Conservation (phyloP, 352 stramenopile species). For the Globisporangium yorkense region DNA sequence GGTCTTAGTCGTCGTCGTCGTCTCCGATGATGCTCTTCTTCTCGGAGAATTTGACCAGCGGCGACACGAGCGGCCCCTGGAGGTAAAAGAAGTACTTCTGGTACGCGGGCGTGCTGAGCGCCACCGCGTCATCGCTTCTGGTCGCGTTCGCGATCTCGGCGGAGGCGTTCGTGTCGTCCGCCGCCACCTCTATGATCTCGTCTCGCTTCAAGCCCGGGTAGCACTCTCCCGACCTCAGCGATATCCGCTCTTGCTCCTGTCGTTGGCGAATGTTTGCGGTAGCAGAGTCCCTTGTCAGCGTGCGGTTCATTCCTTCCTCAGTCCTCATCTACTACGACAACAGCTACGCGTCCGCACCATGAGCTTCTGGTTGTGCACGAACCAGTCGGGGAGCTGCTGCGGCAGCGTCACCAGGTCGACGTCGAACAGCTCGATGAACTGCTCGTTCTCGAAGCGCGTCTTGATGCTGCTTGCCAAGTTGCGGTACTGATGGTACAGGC, state of each 20-base stretch:
- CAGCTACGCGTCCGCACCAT: slow-evolving; percentile 33
- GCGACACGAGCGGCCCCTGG: slow-evolving; percentile 72
- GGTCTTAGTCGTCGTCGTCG: slow-evolving; percentile 72
- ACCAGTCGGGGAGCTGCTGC: slow-evolving; percentile 74
- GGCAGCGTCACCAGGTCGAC: slow-evolving; percentile 72
- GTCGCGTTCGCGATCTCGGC: slow-evolving; percentile 3
- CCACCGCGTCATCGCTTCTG: neutral
- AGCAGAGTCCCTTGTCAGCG: neutral
- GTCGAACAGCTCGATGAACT: slow-evolving; percentile 88
- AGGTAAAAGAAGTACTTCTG: slow-evolving; percentile 79
- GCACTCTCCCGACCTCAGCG: slow-evolving; percentile 53
- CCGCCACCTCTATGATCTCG: slow-evolving; percentile 10
- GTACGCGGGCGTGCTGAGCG: slow-evolving; percentile 37
- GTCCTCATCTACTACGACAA: neutral
- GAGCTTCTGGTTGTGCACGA: slow-evolving; percentile 70
- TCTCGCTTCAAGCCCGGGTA: slow-evolving; percentile 42
- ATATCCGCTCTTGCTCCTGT: slow-evolving; percentile 77
- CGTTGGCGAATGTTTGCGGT: neutral
- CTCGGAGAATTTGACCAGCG: slow-evolving; percentile 80
- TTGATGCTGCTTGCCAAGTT: slow-evolving; percentile 84
- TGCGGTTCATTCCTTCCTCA: neutral
- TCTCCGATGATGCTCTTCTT: slow-evolving; percentile 88
- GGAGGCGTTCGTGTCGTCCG: slow-evolving; percentile 3
- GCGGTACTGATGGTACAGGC: slow-evolving; percentile 46
- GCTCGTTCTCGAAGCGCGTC: slow-evolving; percentile 84